Percentiles rank a stretch among this genome's conserved stretches.
These are phyloP conservation scores for Exophiala viscosa DNA, from an alignment of 2,329 filamentous ascomycete genomes.

Conservation along the genomic window DNA sequence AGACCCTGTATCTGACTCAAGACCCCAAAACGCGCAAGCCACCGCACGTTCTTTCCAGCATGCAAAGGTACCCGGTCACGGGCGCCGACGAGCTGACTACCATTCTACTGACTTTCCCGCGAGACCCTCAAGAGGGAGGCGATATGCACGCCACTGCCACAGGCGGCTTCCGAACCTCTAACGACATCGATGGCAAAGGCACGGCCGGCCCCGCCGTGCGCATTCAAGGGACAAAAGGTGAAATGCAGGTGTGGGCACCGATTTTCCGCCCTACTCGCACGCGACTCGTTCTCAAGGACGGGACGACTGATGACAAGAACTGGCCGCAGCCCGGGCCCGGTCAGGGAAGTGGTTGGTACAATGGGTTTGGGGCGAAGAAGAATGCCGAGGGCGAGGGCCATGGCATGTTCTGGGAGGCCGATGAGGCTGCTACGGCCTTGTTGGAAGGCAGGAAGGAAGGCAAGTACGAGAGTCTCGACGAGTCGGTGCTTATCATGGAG, in stretches of 20 bases:
- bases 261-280: slow-evolving; percentile 49
- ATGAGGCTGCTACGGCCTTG: slow-evolving; percentile 15
- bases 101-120: slow-evolving; percentile 28
- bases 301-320: slow-evolving; percentile 34
- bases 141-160: slow-evolving; percentile 55
- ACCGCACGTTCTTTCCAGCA: slow-evolving; percentile 60
- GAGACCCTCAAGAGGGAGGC: slow-evolving; percentile 56
- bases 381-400: slow-evolving; percentile 63
- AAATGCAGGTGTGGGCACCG: slow-evolving; percentile 30
- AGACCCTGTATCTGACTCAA: slow-evolving; percentile 57
- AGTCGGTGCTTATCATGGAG: slow-evolving; percentile 84
- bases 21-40: slow-evolving; percentile 59
- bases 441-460: slow-evolving; percentile 70
- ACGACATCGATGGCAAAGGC: slow-evolving; percentile 25
- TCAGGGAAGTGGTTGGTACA: slow-evolving; percentile 61
- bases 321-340: slow-evolving; percentile 32
- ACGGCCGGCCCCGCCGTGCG: slow-evolving; percentile 27
- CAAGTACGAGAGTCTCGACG: slow-evolving; percentile 70
- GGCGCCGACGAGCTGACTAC: slow-evolving; percentile 33
- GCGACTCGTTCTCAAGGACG: slow-evolving; percentile 68
- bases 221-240: slow-evolving; percentile 30
- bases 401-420: slow-evolving; percentile 35
- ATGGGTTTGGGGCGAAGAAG: slow-evolving; percentile 51
- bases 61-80: slow-evolving; percentile 25
- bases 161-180: slow-evolving; percentile 29